phyloP scores from a whole-genome alignment of 2,329 filamentous ascomycete species.

The Arthrobotrys megalospora region DNA sequence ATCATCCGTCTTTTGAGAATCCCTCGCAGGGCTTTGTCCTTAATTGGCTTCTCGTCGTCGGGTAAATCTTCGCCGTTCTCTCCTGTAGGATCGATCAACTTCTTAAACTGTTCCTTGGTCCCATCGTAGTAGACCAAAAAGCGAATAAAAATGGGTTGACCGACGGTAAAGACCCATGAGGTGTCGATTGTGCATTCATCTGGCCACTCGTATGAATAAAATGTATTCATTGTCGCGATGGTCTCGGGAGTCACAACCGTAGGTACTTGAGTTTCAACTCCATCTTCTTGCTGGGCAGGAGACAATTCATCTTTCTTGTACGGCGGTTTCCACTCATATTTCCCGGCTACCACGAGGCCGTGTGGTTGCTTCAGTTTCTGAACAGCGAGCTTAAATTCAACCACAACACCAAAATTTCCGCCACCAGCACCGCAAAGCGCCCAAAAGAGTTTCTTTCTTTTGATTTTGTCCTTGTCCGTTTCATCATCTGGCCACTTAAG shows the following conservation, averaged over 20 bases:
- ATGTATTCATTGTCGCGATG: slow-evolving; percentile 63
- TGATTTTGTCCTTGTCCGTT: slow-evolving; percentile 61
- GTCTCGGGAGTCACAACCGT: slow-evolving; percentile 10
- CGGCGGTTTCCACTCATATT: slow-evolving; percentile 63
- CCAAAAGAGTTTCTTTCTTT: slow-evolving; percentile 66
- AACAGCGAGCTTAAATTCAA: slow-evolving; percentile 65
- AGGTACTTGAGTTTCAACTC: neutral
- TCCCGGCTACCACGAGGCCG: slow-evolving; percentile 64
- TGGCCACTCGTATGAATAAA: slow-evolving; percentile 64
- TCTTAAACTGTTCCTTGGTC: slow-evolving; percentile 49
- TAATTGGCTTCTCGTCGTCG: slow-evolving; percentile 30
- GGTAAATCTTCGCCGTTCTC: too few species aligned
- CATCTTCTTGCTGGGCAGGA: neutral
- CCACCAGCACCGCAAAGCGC: slow-evolving; percentile 68
- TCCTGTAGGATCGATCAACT: slow-evolving; percentile 35
- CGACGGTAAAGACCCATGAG: slow-evolving; percentile 62
- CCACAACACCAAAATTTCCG: slow-evolving; percentile 68
- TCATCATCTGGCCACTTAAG: slow-evolving; percentile 32
- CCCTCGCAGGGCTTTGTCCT: slow-evolving; percentile 38
- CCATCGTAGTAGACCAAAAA: slow-evolving; percentile 62
- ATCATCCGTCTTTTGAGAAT: slow-evolving; percentile 63
- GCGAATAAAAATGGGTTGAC: slow-evolving; percentile 31
- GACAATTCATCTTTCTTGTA: neutral
- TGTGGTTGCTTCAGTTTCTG: slow-evolving; percentile 37
- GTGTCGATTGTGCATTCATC: slow-evolving; percentile 65